Conservation (phyloP, 768 basidiomycete genomes). For the Russula emetica region DNA sequence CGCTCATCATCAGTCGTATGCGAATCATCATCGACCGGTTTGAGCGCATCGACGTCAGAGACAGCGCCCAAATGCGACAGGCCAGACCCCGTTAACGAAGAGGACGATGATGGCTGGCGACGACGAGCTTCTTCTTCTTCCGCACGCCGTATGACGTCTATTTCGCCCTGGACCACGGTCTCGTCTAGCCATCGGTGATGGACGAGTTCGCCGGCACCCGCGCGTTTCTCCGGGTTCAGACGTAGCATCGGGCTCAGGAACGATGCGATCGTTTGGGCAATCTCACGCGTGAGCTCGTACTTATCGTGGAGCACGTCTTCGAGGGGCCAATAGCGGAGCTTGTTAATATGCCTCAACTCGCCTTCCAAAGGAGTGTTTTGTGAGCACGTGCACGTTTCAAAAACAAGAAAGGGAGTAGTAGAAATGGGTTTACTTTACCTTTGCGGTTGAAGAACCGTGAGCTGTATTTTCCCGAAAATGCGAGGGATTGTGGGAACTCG, state of each 20-base stretch:
- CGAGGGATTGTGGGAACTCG: constrained; percentile 77
- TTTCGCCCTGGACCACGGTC: constrained; percentile 82
- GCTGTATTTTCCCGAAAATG: constrained; percentile 88
- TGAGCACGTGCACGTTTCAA: background rate
- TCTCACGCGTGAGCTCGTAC: constrained; percentile 82
- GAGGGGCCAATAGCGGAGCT: constrained; percentile 89
- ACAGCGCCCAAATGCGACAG: constrained; percentile 11
- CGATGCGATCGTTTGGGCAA: constrained; percentile 74
- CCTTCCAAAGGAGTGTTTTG: constrained; percentile 35
- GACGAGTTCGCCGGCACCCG: constrained; percentile 79
- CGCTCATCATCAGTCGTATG: constrained; percentile 22
- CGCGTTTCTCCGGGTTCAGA: constrained; percentile 83
- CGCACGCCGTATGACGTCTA: constrained; percentile 68
- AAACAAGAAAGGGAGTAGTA: background rate
- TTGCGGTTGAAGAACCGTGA: constrained; percentile 95
- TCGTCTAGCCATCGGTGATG: constrained; percentile 87
- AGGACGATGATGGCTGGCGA: constrained; percentile 29
- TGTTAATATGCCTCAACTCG: constrained; percentile 91
- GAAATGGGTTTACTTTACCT: constrained; percentile 48
- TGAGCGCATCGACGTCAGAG: constrained; percentile 57
- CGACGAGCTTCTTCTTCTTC: constrained; percentile 49
- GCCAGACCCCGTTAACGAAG: background rate
- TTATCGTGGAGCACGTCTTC: constrained; percentile 85
- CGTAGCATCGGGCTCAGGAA: constrained; percentile 90
- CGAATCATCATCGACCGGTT: constrained; percentile 63